Base-by-base conservation (phyloP, 2,329 filamentous ascomycete species). In the Colletotrichum tamarilloi region DNA sequence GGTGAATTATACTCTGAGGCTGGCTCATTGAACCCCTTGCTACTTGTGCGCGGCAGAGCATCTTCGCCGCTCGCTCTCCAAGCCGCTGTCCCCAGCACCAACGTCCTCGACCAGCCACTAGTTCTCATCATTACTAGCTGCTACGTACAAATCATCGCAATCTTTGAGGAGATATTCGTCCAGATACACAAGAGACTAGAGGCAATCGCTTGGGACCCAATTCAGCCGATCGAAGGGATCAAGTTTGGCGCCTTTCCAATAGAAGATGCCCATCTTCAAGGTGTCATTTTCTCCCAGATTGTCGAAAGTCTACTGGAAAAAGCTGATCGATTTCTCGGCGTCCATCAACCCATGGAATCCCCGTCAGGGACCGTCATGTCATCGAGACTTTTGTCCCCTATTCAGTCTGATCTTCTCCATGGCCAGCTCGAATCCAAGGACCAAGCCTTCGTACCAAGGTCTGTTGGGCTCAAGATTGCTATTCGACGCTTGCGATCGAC, bases 41-140 rank as follows among this genome's bases (percentile, higher is more conserved):
- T 55, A 30, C 49, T 38, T 2, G n/a, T 22, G 4, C 28, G 35
- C 3, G 9, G 14, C 24, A 26, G 5, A 30, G 14, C 49, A 42
- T 26, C 30, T 16, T 49, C 56, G 57, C 16, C 42, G 7, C 8
- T 49, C 19, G 42, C 7, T 49, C 19, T 7, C 11, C 42, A 9
- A 7, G 19, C 42, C 19, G 24, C 16, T 35, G 35, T 11, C 16
- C 5, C 28, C 1, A 12, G 6, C 16, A 22, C 19, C 22, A 65
- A 64, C 30, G 59, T 64, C 7, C 75, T 77, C 22, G 79, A 79
- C 67, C 75, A 77, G 1, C 72, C 80, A 0, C 79, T 79, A 1
- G 77, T 79, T 57, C 75, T 80, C 32, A 74, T 79, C 26, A 73
- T 80, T 52, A 77, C 80, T 59, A 81, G 80, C 7, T 81, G 79